Base-by-base conservation (phyloP, 2,329 filamentous ascomycete species). In the Pyrenophora seminiperda region DNA sequence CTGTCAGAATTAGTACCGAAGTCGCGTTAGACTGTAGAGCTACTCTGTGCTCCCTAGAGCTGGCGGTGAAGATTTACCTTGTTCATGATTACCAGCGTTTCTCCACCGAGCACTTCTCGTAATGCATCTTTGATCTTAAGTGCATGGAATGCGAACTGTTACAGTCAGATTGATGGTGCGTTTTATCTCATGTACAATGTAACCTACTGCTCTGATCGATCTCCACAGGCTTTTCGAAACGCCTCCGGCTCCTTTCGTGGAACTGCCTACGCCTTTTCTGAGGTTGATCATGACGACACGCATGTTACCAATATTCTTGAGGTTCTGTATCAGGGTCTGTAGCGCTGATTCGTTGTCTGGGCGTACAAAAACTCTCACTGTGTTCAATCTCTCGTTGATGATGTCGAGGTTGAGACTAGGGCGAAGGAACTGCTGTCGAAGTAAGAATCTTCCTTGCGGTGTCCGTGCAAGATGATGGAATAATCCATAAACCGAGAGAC, bases 381-480 rank as follows among this genome's bases (percentile, higher is more conserved):
- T 85, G 17, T 81, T 77, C 47, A 96, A 86, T 19, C 93, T 84
- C 66, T 88, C 83, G 3, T 79, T 76, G 57, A 99, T 94, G 4
- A 86, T 63, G 1, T 78, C 71, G 0, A 89, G 67, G 52, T 94
- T 82, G 19, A 86, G 77, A 22, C 85, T 90, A 17, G 94, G 94
- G 0, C 89, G 85, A 6, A 97, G 76, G 59, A 99, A 94, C 42
- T 89, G 82, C 61, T 90, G 87, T n/a, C 89, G 86, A 4, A 99
- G 79, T 34, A 82, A 80, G 19, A 76, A 67, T 60, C 85, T 90
- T 0, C 94, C 94, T 68, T 97, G 91, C 1, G 88, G 81, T 3
- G 91, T 97, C 47, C 82, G 82, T 19, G 88, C 85, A 22, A 94
- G 76, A 47, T 84, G 79, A 50, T 88, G 84, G 54, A 97, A 95